Base-by-base conservation (phyloP, 768 basidiomycete species). In the Lactarius hengduanensis region DNA sequence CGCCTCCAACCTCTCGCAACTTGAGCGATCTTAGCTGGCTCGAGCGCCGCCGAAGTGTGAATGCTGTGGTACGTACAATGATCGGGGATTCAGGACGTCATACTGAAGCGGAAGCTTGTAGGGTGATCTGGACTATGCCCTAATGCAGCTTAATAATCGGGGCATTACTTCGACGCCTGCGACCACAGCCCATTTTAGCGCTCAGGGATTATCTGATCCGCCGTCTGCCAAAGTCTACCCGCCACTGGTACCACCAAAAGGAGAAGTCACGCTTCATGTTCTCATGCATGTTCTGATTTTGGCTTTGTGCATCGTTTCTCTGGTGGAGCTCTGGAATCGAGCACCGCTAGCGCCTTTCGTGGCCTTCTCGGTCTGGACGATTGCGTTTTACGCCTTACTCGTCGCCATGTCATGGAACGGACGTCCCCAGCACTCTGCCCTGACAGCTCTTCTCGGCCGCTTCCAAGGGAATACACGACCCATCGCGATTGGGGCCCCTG, bases 21-120 rank as follows among this genome's bases (percentile, higher is more conserved):
- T 77, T 91, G 45, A 84, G 86, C 36, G 90, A 93, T 72, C 79
- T 90, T 59, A 90, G 90, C 73, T 93, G 92, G 92, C 78, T 92
- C 40, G 83, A 88, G 64, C 84, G 88, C 59, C 81, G 92, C 61
- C 83, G 90, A 64, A 91, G 87, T 73, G 77, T 89, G 36, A 87
- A 85, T 72, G 82, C 83, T 63, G 84, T 89, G 78, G 91, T 92
- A 74, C 73, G 87, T 78, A 50, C 54, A 15, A 26, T 43, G 57
- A 57, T 65, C 65, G 61, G 57, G 40, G 45, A 26, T 58, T 47
- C 16, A n/a, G 58, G 28, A 54, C 40, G 34, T 10, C 13, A 61
- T 30, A 13, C 55, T 63, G 45, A 66, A 54, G 13, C 45, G 8
- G 22, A 53, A 28, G 5, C 13, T 43, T 55, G 69, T 73, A 92